Evolutionary conservation across 2,329 filamentous ascomycete species (phyloP).

Genomic region (Claviceps arundinis): DNA sequence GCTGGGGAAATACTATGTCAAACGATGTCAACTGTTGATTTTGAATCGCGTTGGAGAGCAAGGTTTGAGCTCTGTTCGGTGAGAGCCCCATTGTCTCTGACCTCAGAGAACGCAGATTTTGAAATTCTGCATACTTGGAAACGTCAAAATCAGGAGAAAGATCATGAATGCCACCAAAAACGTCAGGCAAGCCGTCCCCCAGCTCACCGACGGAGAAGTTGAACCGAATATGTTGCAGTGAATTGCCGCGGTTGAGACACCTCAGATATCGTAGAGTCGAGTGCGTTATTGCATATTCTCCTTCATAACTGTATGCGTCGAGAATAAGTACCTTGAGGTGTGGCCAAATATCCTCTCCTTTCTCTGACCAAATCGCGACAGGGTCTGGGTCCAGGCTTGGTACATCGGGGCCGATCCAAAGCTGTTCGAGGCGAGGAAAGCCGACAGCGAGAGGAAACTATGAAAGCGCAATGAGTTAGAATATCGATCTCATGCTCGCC

Average conservation of each 20-base stretch:
- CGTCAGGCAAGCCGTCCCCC: no score
- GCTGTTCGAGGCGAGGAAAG: constrained; percentile 8
- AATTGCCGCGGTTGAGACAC: constrained; percentile 11
- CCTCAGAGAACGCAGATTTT: constrained; percentile 16
- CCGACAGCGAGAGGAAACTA: constrained; percentile 12
- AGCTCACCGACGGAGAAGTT: neutral
- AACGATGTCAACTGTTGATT: constrained; percentile 19
- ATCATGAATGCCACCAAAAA: no score
- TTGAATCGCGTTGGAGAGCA: constrained; percentile 15
- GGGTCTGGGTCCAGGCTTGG: constrained; percentile 10
- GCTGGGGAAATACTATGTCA: constrained; percentile 23
- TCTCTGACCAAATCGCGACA: constrained; percentile 5
- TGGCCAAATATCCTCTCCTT: constrained; percentile 17
- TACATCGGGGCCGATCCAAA: constrained; percentile 7
- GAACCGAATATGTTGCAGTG: constrained; percentile 19
- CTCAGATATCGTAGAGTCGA: constrained; percentile 14
- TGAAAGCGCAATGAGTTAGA: neutral
- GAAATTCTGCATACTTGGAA: constrained; percentile 10
- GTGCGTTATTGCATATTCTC: neutral
- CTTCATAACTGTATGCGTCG: neutral
- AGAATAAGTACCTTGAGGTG: constrained; percentile 1
- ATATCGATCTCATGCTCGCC: no score
- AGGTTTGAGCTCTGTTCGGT: constrained; percentile 11
- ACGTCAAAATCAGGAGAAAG: neutral
- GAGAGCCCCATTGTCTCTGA: constrained; percentile 14